Evolutionary conservation across 2,329 filamentous ascomycete genomes (phyloP), one percentile per base, ranked within the genome.

Genomic region (Cercospora sp.): DNA sequence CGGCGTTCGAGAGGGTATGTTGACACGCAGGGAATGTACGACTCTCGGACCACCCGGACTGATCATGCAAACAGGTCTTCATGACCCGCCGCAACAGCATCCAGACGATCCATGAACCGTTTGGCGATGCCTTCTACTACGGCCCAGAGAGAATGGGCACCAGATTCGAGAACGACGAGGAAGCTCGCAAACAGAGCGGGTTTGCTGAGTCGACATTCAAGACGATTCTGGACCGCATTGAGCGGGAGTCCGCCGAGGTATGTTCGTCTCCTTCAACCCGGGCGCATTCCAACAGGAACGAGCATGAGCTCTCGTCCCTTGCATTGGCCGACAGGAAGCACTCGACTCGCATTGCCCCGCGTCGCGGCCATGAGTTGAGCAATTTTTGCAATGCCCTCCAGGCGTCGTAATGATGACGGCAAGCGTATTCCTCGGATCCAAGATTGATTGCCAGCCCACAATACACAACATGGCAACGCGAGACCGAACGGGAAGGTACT

Each of bases 51-150:
- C 20, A 30, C 58, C 28, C 33, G 30, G 60, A 69, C 65, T 68
- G 48, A 68, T 66, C 31, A 65, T 72, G 31, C 23, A n/a, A 13
- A 48, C 73, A 95, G 92, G 94, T 98, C 72, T 98, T 99, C 81
- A 97, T 98, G 94, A 97, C 94, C 75, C 91, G 93, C 73, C 87
- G 88, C 74, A 90, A 97, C 77, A 89, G 86, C 64, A 86, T 98
- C 68, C 85, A 90, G 75, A 97, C 92, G 78, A 85, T 95, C 74
- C 95, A 98, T 80, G 95, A 99, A 83, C 95, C 95, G 5, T 98
- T 98, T 81, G 94, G 94, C 64, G 95, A 98, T 81, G 91, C 94
- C 69, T 98, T 94, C 79, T 98, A 98, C 83, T 98, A 91, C 78
- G 94, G 95, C 63, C 94, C 94, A 6, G 95, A 99, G 82, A 87